These are phyloP conservation scores for Juglanconis oblonga DNA, from an alignment of 2,329 filamentous ascomycete species.

Conservation along the genomic window DNA sequence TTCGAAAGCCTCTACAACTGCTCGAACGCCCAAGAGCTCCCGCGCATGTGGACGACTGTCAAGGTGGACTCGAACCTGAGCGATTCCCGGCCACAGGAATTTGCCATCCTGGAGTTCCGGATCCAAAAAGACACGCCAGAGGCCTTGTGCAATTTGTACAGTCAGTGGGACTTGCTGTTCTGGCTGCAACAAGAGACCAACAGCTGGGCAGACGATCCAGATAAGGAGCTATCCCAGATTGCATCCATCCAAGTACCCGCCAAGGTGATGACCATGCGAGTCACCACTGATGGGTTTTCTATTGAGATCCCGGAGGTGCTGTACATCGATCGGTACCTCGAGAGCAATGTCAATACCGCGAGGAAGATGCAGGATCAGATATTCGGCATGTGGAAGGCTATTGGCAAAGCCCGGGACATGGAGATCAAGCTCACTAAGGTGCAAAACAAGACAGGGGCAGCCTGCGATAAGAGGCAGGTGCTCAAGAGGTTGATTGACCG, in stretches of 20 bases:
- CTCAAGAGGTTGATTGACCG: conserved; percentile 21
- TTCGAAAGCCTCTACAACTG: conserved; percentile 38
- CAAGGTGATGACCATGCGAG: conserved; percentile 20
- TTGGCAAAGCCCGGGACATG: conserved; percentile 14
- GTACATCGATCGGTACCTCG: conserved; percentile 25
- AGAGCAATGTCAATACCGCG: conserved; percentile 19
- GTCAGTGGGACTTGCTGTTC: conserved; percentile 33
- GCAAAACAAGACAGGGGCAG: conserved; percentile 3
- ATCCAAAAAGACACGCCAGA: conserved; percentile 83
- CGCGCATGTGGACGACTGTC: conserved; percentile 14
- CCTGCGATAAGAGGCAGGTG: conserved; percentile 15
- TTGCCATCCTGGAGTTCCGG: conserved; percentile 22
- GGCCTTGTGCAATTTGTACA: conserved; percentile 54
- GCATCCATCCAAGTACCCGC: conserved; percentile 14
- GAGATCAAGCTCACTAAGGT: conserved; percentile 3
- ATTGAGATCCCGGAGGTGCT: conserved; percentile 24
- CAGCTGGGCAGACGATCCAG: not conserved
- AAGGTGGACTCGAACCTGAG: conserved; percentile 5
- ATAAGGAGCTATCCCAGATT: conserved; percentile 7
- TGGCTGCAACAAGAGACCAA: conserved; percentile 22
- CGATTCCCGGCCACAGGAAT: conserved; percentile 9
- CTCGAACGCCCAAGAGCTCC: conserved; percentile 17
- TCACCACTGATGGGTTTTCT: conserved; percentile 16
- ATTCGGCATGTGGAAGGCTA: conserved; percentile 8
- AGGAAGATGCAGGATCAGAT: conserved; percentile 20